Conservation (phyloP, 2,329 filamentous ascomycete genomes). For the Penicillium sp. region DNA sequence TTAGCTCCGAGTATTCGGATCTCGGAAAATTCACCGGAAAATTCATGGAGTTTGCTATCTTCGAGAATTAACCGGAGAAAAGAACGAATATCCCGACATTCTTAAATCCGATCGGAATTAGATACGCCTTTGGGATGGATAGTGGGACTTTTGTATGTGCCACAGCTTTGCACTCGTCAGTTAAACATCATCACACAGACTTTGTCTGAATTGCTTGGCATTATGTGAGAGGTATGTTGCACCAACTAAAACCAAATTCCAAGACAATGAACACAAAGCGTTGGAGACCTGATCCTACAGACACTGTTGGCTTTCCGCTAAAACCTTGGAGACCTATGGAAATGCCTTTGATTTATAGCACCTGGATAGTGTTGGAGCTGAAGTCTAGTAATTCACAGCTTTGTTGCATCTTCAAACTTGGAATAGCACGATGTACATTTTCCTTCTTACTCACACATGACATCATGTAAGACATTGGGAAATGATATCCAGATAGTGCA, state of each 20-base stretch:
- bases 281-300: not conserved
- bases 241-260: not conserved
- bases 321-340: not conserved
- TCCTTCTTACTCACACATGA: not conserved
- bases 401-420: too few relatives aligned
- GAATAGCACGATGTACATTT: too few relatives aligned
- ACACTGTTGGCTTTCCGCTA: not conserved
- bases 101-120: not conserved
- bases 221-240: not conserved
- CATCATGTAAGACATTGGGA: not conserved
- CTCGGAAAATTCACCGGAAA: too few relatives aligned
- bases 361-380: too few relatives aligned
- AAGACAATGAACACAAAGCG: not conserved
- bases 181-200: not conserved
- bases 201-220: not conserved
- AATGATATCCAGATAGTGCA: not conserved
- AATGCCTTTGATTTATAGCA: not conserved
- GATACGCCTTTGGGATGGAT: not conserved
- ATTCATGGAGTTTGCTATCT: not conserved
- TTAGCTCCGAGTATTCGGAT: not conserved
- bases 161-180: not conserved
- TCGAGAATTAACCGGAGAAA: not conserved
- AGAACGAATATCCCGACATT: not conserved
- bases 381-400: too few relatives aligned
- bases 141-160: too few relatives aligned